phyloP scores from a whole-genome alignment of 768 basidiomycete species.

The Tylopilus intermedius region DNA sequence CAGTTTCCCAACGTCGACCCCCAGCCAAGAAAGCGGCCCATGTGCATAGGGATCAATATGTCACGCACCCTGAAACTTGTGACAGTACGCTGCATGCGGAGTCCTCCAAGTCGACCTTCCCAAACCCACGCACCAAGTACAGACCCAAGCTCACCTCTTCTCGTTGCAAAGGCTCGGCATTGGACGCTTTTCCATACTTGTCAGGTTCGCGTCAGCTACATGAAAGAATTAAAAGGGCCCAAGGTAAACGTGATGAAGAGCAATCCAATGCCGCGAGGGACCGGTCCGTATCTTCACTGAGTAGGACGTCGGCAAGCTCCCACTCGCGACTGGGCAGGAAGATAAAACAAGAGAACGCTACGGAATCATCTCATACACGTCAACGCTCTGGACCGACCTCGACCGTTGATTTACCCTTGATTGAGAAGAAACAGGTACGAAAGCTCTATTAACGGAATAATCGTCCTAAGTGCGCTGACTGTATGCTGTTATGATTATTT shows the following conservation, averaged over 20 bases:
- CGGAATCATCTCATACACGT: not conserved
- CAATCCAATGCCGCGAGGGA: constrained; percentile 3
- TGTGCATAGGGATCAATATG: constrained; percentile 6
- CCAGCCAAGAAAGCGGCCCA: constrained; percentile 1
- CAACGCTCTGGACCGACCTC: constrained; percentile 16
- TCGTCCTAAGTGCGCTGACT: constrained; percentile 25
- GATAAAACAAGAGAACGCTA: not conserved
- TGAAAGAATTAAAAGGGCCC: constrained; percentile 4
- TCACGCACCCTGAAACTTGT: constrained; percentile 6
- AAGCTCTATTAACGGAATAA: constrained; percentile 19
- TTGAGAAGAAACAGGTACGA: constrained; percentile 32
- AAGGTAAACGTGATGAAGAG: constrained; percentile 9
- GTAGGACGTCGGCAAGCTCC: constrained; percentile 4
- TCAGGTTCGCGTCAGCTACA: constrained; percentile 12
- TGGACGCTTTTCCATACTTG: constrained; percentile 18
- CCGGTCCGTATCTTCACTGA: not conserved
- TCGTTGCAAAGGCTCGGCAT: constrained; percentile 15
- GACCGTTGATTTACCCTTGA: constrained; percentile 22
- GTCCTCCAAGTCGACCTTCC: constrained; percentile 12
- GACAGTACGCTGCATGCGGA: constrained; percentile 1
- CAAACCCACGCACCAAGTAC: constrained; percentile 30
- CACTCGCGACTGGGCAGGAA: constrained; percentile 1
- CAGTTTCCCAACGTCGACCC: constrained; percentile 7
- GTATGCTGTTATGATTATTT: constrained; percentile 7
- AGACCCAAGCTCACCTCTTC: constrained; percentile 15